Conservation (phyloP, 768 basidiomycete species). For the Chlorophyllum brunneum region DNA sequence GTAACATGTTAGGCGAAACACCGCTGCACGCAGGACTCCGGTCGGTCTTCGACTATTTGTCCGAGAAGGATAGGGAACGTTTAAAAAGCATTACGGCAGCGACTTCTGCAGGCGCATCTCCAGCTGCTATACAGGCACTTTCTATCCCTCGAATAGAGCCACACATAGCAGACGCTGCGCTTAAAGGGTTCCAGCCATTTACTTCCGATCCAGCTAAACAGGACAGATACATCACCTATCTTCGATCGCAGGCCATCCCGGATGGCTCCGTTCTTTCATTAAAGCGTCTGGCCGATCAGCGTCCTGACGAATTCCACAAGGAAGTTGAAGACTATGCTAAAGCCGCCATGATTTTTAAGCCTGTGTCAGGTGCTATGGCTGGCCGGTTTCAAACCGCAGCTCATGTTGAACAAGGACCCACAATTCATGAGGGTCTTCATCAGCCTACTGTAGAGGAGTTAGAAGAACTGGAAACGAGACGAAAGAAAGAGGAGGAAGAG, state of each 20-base stretch:
- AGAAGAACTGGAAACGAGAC: slow-evolving; percentile 37
- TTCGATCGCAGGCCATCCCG: slow-evolving; percentile 63
- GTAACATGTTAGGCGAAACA: slow-evolving; percentile 77
- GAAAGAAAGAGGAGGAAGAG: slow-evolving; percentile 42
- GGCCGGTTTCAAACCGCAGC: slow-evolving; percentile 86
- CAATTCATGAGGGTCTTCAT: slow-evolving; percentile 64
- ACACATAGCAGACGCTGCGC: slow-evolving; percentile 79
- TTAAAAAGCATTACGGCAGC: slow-evolving; percentile 54
- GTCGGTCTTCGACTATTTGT: slow-evolving; percentile 93
- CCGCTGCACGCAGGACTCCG: slow-evolving; percentile 63
- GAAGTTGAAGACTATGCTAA: slow-evolving; percentile 87
- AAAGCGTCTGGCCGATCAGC: slow-evolving; percentile 52
- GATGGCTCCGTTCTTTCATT: slow-evolving; percentile 45
- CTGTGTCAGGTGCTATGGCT: slow-evolving; percentile 89
- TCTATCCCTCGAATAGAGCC: slow-evolving; percentile 59
- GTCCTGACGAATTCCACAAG: slow-evolving; percentile 65
- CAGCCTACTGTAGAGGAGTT: slow-evolving; percentile 48
- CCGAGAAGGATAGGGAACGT: slow-evolving; percentile 86
- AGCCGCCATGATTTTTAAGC: slow-evolving; percentile 86
- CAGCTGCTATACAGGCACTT: slow-evolving; percentile 13
- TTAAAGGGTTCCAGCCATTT: slow-evolving; percentile 90
- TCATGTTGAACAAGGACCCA: slow-evolving; percentile 62
- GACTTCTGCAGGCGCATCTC: slow-evolving; percentile 17
- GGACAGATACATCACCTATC: slow-evolving; percentile 78
- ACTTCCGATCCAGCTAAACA: slow-evolving; percentile 74